These are phyloP conservation scores for Arctium minus DNA, from an alignment of 129 eudicot species.

Conservation along the genomic window DNA sequence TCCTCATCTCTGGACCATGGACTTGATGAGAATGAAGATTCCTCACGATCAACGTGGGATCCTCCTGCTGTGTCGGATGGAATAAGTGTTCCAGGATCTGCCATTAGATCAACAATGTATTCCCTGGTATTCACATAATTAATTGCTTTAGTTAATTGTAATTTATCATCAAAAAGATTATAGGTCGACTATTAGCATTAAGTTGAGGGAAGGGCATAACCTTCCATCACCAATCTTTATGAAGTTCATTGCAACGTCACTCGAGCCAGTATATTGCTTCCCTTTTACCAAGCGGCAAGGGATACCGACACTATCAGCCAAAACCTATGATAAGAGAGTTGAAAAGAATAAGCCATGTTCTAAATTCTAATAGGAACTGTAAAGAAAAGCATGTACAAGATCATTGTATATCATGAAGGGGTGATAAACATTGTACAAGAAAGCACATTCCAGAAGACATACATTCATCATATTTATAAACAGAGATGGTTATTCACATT, in stretches of 20 bases:
- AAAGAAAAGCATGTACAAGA: background rate
- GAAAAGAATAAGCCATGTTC: background rate
- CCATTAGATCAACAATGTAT: slow-evolving; percentile 91
- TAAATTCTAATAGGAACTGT: background rate
- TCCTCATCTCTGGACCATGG: slow-evolving; percentile 38
- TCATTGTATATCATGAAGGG: background rate
- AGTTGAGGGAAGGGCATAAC: slow-evolving; percentile 29
- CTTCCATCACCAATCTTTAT: slow-evolving; percentile 72
- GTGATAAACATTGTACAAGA: background rate
- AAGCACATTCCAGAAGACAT: background rate
- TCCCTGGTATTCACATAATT: slow-evolving; percentile 59
- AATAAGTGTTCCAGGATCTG: slow-evolving; percentile 93
- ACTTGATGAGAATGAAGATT: slow-evolving; percentile 35
- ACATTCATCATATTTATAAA: background rate
- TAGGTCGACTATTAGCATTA: background rate
- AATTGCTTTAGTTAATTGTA: background rate
- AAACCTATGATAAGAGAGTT: slow-evolving; percentile 47
- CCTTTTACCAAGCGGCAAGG: slow-evolving; percentile 96
- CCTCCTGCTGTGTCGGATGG: slow-evolving; percentile 62
- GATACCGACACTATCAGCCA: slow-evolving; percentile 87
- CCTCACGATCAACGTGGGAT: slow-evolving; percentile 37
- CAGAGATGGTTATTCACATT: background rate
- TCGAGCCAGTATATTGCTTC: slow-evolving; percentile 71
- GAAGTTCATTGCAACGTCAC: slow-evolving; percentile 73
- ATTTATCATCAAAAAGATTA: background rate